Conservation (phyloP, 768 basidiomycete species). For the Mycena vitilis region DNA sequence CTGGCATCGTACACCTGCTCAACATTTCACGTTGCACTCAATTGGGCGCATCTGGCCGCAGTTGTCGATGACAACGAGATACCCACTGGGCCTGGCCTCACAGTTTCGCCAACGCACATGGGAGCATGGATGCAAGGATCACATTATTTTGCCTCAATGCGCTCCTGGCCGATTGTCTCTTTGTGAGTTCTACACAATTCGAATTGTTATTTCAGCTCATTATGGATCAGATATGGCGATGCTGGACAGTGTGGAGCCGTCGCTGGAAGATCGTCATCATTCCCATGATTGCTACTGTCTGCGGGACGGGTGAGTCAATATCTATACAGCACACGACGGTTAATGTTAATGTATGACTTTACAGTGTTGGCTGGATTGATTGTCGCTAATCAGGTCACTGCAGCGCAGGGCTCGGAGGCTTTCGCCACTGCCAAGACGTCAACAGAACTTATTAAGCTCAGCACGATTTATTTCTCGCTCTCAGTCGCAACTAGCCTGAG, state of each 20-base stretch:
- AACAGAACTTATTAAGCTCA: no score
- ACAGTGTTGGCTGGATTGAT: no score
- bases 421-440: no score
- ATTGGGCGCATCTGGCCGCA: slow-evolving; percentile 20
- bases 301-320: slow-evolving; percentile 9
- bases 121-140: slow-evolving; percentile 17
- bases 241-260: slow-evolving; percentile 23
- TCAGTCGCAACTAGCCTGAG: no score
- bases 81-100: slow-evolving; percentile 16
- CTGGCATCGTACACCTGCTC: slow-evolving; percentile 22
- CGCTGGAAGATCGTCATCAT: slow-evolving; percentile 16
- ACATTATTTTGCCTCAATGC: slow-evolving; percentile 25
- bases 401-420: no score
- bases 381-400: no score
- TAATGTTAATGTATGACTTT: no score
- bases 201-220: not conserved
- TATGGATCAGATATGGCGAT: slow-evolving; percentile 20
- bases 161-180: slow-evolving; percentile 20
- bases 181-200: slow-evolving; percentile 11
- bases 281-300: slow-evolving; percentile 15
- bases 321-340: no score
- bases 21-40: slow-evolving; percentile 20
- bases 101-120: slow-evolving; percentile 19
- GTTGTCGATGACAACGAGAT: slow-evolving; percentile 26
- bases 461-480: no score